These are phyloP conservation scores for Xerocomellus dryophilus DNA, from an alignment of 768 basidiomycete species.

Conservation along the genomic window DNA sequence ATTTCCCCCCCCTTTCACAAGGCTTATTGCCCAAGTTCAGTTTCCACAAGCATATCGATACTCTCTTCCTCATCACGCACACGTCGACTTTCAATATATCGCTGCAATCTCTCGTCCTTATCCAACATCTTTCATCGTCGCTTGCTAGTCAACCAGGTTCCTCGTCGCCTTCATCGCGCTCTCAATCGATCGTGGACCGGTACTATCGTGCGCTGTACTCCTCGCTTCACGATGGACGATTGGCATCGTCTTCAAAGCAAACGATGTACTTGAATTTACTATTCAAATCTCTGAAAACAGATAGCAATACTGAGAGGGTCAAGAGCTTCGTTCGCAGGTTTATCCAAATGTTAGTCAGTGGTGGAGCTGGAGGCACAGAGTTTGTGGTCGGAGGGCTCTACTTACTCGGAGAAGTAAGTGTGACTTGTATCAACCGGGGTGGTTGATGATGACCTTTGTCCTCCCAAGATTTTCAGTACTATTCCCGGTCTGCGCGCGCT, in stretches of 20 bases:
- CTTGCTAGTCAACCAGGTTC: slow-evolving; percentile 42
- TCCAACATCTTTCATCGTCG: slow-evolving; percentile 75
- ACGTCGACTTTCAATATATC: slow-evolving; percentile 96
- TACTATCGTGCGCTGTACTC: slow-evolving; percentile 86
- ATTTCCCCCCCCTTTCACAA: neutral
- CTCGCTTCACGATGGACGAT: slow-evolving; percentile 80
- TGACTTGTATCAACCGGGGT: neutral
- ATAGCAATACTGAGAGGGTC: slow-evolving; percentile 55
- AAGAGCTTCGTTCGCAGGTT: slow-evolving; percentile 82
- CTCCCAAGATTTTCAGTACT: slow-evolving; percentile 47
- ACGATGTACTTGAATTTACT: slow-evolving; percentile 95
- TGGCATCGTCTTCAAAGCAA: slow-evolving; percentile 84
- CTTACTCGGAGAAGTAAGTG: slow-evolving; percentile 79
- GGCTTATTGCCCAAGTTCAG: slow-evolving; percentile 36
- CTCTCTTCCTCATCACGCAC: slow-evolving; percentile 92
- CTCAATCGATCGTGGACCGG: slow-evolving; percentile 55
- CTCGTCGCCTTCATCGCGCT: slow-evolving; percentile 37
- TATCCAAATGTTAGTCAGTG: slow-evolving; percentile 71
- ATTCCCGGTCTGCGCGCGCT: slow-evolving; percentile 46
- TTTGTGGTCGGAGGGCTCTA: slow-evolving; percentile 88
- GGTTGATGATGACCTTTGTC: neutral
- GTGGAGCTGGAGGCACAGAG: slow-evolving; percentile 72
- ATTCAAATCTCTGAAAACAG: slow-evolving; percentile 84
- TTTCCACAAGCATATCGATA: slow-evolving; percentile 84
- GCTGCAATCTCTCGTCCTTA: slow-evolving; percentile 84